Evolutionary conservation across 768 basidiomycete genomes (phyloP).

Genomic region (Pulveroboletus ravenelii): DNA sequence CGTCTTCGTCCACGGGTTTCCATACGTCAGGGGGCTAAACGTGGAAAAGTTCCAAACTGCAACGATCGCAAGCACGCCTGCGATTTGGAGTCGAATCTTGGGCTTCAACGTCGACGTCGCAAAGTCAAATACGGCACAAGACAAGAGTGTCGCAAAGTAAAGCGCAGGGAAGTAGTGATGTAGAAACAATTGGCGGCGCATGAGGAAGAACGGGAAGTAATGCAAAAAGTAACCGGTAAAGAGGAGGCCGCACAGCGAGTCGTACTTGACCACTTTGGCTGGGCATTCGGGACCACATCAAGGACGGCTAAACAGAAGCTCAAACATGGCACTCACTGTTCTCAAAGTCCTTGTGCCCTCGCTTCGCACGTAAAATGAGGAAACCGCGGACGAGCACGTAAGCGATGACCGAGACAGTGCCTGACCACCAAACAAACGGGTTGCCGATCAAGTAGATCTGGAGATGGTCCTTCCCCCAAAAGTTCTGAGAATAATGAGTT

Average conservation of each 20-base stretch:
- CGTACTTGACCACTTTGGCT: slow-evolving; percentile 93
- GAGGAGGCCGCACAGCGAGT: slow-evolving; percentile 84
- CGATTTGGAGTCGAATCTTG: slow-evolving; percentile 73
- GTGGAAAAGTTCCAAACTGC: slow-evolving; percentile 74
- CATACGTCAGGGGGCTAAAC: slow-evolving; percentile 83
- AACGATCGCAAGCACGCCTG: slow-evolving; percentile 64
- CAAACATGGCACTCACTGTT: slow-evolving; percentile 56
- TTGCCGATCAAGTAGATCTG: slow-evolving; percentile 97
- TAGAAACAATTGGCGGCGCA: slow-evolving; percentile 94
- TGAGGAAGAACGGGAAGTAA: slow-evolving; percentile 96
- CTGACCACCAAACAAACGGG: slow-evolving; percentile 88
- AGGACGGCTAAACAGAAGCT: not conserved
- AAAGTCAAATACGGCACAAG: slow-evolving; percentile 78
- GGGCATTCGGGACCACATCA: slow-evolving; percentile 4
- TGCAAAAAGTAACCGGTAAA: slow-evolving; percentile 90
- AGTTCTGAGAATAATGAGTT: slow-evolving; percentile 57
- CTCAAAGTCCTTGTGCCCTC: slow-evolving; percentile 89
- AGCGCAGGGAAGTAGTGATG: slow-evolving; percentile 98
- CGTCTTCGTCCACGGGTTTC: slow-evolving; percentile 76
- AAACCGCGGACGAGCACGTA: slow-evolving; percentile 72
- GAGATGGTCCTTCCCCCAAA: slow-evolving; percentile 95
- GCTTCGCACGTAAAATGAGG: slow-evolving; percentile 82
- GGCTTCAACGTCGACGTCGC: slow-evolving; percentile 76
- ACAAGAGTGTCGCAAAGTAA: slow-evolving; percentile 85
- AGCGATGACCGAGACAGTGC: slow-evolving; percentile 61